These are phyloP conservation scores for Suillus lakei DNA, from an alignment of 768 basidiomycete genomes.

Conservation along the genomic window DNA sequence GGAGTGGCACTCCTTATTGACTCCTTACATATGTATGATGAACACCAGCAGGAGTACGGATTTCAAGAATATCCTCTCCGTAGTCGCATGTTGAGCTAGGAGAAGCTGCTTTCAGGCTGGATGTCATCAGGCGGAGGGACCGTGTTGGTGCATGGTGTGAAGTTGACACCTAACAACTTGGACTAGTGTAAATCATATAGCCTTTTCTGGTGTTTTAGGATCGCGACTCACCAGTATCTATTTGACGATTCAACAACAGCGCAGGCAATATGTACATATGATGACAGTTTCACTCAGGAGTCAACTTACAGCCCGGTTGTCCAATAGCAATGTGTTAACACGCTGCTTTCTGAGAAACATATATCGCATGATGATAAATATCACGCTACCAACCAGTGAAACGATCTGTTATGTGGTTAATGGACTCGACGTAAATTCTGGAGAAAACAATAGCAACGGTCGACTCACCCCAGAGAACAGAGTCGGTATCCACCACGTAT, in stretches of 20 bases:
- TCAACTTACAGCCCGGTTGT: neutral
- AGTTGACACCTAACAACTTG: too few relatives aligned
- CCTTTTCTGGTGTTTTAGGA: neutral
- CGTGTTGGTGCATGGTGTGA: too few relatives aligned
- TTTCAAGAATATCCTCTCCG: too few relatives aligned
- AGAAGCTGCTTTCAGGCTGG: too few relatives aligned
- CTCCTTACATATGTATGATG: too few relatives aligned
- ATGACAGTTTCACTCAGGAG: neutral
- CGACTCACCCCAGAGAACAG: conserved; percentile 50
- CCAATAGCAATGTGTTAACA: neutral
- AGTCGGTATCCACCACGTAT: conserved; percentile 62
- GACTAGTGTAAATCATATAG: neutral
- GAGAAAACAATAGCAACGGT: neutral
- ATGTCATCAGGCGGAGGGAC: too few relatives aligned
- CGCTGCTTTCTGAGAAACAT: neutral
- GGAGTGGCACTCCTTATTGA: too few relatives aligned
- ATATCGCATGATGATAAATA: neutral
- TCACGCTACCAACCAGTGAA: neutral
- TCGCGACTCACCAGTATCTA: neutral
- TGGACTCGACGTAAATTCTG: neutral
- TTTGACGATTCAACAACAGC: neutral
- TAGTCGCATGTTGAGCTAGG: too few relatives aligned
- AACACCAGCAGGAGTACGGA: too few relatives aligned
- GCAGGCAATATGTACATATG: neutral
- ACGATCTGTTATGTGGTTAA: neutral